Conservation (phyloP, 805 yeast species). For the Ogataea sp. region DNA sequence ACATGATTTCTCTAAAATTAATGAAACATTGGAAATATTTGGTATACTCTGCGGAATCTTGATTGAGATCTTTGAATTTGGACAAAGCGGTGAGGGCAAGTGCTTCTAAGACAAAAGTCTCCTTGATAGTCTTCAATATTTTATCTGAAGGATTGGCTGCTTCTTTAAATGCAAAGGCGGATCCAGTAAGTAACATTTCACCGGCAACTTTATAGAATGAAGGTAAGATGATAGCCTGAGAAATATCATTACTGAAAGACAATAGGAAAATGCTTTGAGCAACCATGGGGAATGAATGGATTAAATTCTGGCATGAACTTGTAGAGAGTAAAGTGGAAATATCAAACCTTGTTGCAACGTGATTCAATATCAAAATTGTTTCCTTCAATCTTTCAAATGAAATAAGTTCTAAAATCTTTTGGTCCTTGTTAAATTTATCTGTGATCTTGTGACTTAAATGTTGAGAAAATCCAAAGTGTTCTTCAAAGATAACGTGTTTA, state of each 20-base stretch:
- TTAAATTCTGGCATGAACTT: neutral
- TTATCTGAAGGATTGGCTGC: conserved; percentile 7
- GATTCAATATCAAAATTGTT: neutral
- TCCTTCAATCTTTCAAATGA: conserved; percentile 6
- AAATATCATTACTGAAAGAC: conserved; percentile 14
- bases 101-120: conserved; percentile 18
- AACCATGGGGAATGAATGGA: conserved; percentile 13
- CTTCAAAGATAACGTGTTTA: conserved; percentile 20
- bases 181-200: conserved; percentile 9
- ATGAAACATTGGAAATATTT: conserved; percentile 16
- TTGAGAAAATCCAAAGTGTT: conserved; percentile 10
- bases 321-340: neutral
- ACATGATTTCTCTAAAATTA: conserved; percentile 17
- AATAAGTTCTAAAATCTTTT: neutral
- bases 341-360: neutral
- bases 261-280: conserved; percentile 12
- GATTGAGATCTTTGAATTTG: conserved; percentile 16
- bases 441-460: conserved; percentile 12
- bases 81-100: conserved; percentile 18
- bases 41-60: conserved; percentile 18
- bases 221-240: conserved; percentile 18
- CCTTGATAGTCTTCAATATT: conserved; percentile 14
- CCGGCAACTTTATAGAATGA: conserved; percentile 19
- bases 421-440: conserved; percentile 12
- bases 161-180: neutral